Base-by-base conservation (phyloP, 192 early-diverging fungal species). In the Spinellus fusiger region DNA sequence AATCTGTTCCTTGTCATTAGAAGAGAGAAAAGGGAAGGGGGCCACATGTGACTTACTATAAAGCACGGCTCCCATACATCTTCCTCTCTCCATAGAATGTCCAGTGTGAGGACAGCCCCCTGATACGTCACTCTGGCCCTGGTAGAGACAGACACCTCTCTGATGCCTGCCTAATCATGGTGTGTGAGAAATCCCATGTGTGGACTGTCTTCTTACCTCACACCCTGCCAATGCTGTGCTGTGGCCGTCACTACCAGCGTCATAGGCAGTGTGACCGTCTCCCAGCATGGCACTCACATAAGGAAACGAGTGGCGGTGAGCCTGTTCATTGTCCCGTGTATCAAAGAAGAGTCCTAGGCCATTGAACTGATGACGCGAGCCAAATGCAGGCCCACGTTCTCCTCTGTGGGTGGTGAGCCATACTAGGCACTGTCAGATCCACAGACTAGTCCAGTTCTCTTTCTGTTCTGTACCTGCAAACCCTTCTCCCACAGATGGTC, bases 321-420 rank as follows among this genome's bases (percentile, higher is more conserved):
- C 71, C 58, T 85, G 70, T 61, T 86, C 78, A 68, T 98, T 96
- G 46, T 90, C 80, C 66, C 96, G 97, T 12, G 94, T 96, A 76
- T 98, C 97, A 71, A 99, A 96, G 62, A 98, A 92, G 46, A 99
- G 70, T 12, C 94, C 97, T 15, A 99, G 70, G 0, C 97, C 97
- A 37, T 84, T 82, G 72, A 98, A 98, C 35, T 85, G 71, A 71
- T 96, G 92, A 34, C 77, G 64, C 71, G 76, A 86, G 6, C 95
- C 95, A 83, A 96, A 95, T 48, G 95, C 91, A 22, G 89, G 89
- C 1, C 95, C 95, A 49, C 69, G 40, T n/a, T 65, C 65, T 18
- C 70, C 76, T 38, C 88, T 80, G 35, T 95, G 86, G 61, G 83
- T 82, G 15, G 93, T 89, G 61, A 88, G 85, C 91, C 93, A 99